phyloP scores from a whole-genome alignment of 352 stramenopile species.

The Phytophthora cryptogea region DNA sequence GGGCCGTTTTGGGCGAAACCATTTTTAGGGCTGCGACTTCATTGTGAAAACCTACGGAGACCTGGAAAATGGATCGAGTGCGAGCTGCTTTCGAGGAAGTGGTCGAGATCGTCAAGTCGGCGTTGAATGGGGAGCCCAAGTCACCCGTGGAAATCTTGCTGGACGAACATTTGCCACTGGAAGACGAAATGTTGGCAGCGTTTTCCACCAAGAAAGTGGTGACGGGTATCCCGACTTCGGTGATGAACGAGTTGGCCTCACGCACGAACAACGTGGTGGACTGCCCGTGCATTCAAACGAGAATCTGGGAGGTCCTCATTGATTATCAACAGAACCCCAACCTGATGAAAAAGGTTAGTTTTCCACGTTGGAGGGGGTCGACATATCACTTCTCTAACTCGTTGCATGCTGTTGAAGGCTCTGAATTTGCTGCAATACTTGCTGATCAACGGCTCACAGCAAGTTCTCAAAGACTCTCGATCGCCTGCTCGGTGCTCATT shows the following conservation, averaged over 20 bases:
- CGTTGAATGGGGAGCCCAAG: conserved; percentile 57
- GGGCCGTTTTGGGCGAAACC: neutral
- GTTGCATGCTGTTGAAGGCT: conserved; percentile 25
- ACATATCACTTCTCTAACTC: neutral
- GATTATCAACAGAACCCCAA: conserved; percentile 55
- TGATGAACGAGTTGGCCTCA: conserved; percentile 65
- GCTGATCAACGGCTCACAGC: conserved; percentile 70
- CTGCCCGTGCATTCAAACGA: conserved; percentile 70
- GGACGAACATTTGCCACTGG: conserved; percentile 60
- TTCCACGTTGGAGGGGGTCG: neutral
- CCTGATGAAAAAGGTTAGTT: conserved; percentile 59
- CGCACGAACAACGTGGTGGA: conserved; percentile 77
- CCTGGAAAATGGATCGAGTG: conserved; percentile 47
- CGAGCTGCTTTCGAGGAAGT: conserved; percentile 61
- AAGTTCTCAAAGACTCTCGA: conserved; percentile 67
- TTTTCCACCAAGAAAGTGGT: conserved; percentile 45
- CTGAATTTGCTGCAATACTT: conserved; percentile 67
- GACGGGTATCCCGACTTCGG: conserved; percentile 51
- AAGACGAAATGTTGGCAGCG: conserved; percentile 47
- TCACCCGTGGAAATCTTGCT: conserved; percentile 66
- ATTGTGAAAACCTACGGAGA: conserved; percentile 4
- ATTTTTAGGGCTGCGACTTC: conserved; percentile 16
- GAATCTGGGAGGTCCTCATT: conserved; percentile 73
- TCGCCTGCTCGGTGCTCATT: conserved; percentile 49
- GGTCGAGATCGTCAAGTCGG: conserved; percentile 66